Evolutionary conservation across 108 stramenopile genomes (phyloP), one percentile per base, ranked within the genome.

Genomic region (Fragilaria crotonensis): DNA sequence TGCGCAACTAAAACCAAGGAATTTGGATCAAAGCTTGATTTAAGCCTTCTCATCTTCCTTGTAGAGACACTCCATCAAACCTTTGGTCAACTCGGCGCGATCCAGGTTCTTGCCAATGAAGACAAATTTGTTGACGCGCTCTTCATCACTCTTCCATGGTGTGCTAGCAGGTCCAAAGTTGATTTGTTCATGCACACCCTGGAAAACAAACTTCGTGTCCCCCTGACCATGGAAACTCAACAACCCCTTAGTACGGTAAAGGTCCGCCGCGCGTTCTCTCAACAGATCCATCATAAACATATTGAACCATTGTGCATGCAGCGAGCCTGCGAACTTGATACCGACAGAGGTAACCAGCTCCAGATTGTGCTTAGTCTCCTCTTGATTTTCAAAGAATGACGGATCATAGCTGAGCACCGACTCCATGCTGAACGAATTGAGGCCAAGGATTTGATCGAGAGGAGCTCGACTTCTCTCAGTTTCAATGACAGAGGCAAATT

Each of bases 171-270:
- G 96, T 46, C 96, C 96, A 73, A 97, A 97, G 71, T 96, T 88
- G 64, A 93, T 97, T 71, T 97, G 96, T 63, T 97, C 96, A 72
- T 97, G 96, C 4, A 97, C 96, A 27, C 96, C 96, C 71, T 97
- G 96, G 66, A 97, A 97, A 7, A 97, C 96, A 75, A 97, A 97
- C 66, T 95, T 95, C 20, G 85, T 80, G 71, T 94, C 77, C 11
- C 94, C 96, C 62, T 97, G 94, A 20, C 93, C 93, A 68, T 93
- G 93, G 62, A 97, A 97, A 53, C 75, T 73, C 59, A 97, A 66
- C 52, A 97, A 55, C 27, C 96, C 96, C 83, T 97, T 97, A 54
- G 90, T 80, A 14, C 96, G 84, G 68, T 95, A 97, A 11, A 97
- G 57, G 62, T 97, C 93, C 5, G 87, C 93, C 1, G 93, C 96